These are phyloP conservation scores for Aspergillus pseudoviridinutans DNA, from an alignment of 2,329 filamentous ascomycete species.

Conservation along the genomic window DNA sequence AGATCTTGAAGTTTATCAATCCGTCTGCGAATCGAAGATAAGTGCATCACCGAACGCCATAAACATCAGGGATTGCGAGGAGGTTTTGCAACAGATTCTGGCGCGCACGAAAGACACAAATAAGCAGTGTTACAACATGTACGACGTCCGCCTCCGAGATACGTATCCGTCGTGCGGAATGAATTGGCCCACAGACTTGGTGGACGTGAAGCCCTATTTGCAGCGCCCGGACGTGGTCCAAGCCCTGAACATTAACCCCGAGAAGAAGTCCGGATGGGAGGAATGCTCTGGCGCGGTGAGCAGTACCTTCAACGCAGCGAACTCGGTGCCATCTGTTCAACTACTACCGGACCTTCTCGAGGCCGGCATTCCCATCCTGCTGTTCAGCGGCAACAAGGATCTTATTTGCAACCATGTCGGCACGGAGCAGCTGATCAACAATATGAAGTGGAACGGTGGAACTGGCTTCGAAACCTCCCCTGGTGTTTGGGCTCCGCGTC, in stretches of 20 bases:
- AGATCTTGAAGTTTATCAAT: constrained; percentile 64
- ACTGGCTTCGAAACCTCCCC: constrained; percentile 86
- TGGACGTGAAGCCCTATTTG: constrained; percentile 74
- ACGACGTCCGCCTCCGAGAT: constrained; percentile 85
- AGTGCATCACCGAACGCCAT: constrained; percentile 60
- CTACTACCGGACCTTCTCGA: constrained; percentile 75
- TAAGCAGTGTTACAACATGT: constrained; percentile 84
- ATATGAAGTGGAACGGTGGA: constrained; percentile 85
- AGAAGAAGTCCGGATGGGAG: constrained; percentile 82
- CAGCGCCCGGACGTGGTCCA: constrained; percentile 71
- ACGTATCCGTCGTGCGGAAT: constrained; percentile 81
- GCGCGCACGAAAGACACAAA: constrained; percentile 55
- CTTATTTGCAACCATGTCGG: constrained; percentile 96
- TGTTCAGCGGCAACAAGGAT: constrained; percentile 93
- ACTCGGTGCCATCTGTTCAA: constrained; percentile 68
- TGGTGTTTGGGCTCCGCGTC: constrained; percentile 85
- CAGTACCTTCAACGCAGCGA: constrained; percentile 62
- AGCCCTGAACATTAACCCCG: constrained; percentile 77
- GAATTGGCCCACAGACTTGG: constrained; percentile 94
- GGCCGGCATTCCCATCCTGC: constrained; percentile 67
- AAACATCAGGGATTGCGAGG: constrained; percentile 69
- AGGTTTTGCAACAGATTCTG: constrained; percentile 70
- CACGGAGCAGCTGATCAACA: constrained; percentile 85
- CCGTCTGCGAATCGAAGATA: constrained; percentile 61
- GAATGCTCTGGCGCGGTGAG: constrained; percentile 84